These are phyloP conservation scores for Wickerhamiella azyma DNA, from an alignment of 805 yeast species.

Conservation along the genomic window DNA sequence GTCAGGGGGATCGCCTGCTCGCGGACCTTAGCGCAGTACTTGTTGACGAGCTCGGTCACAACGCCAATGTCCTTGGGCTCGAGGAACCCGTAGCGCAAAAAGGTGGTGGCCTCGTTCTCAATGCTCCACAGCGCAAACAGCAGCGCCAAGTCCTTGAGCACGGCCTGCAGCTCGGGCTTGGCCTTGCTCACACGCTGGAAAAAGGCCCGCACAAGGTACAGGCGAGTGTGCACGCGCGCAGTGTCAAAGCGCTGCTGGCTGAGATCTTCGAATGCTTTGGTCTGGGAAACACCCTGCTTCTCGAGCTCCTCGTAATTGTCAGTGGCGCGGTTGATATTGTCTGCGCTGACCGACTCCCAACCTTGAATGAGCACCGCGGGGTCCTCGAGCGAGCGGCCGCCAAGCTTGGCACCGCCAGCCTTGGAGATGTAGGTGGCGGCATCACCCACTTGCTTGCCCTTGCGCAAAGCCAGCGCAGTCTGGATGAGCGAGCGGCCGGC, in stretches of 20 bases:
- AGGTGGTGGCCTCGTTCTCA: slow-evolving; percentile 56
- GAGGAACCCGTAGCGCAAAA: slow-evolving; percentile 48
- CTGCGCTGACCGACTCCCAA: slow-evolving; percentile 27
- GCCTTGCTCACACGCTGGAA: slow-evolving; percentile 13
- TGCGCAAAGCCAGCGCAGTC: slow-evolving; percentile 29
- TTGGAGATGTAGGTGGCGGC: slow-evolving; percentile 22
- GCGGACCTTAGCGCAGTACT: slow-evolving; percentile 38
- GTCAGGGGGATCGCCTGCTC: slow-evolving; percentile 61
- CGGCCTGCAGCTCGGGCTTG: slow-evolving; percentile 9
- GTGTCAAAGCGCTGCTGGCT: slow-evolving; percentile 30
- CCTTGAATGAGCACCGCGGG: slow-evolving; percentile 24
- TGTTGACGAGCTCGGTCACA: slow-evolving; percentile 32
- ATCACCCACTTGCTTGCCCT: slow-evolving; percentile 35
- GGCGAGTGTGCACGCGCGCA: slow-evolving; percentile 29
- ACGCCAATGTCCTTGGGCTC: slow-evolving; percentile 33
- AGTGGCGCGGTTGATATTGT: slow-evolving; percentile 25
- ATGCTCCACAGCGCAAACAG: slow-evolving; percentile 47
- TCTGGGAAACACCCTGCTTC: slow-evolving; percentile 18
- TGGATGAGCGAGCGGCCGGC: slow-evolving; percentile 68
- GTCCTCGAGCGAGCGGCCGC: slow-evolving; percentile 19
- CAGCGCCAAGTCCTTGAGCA: slow-evolving; percentile 14
- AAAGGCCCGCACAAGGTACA: slow-evolving; percentile 26
- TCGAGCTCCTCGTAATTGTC: slow-evolving; percentile 19
- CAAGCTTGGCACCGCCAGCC: slow-evolving; percentile 11
- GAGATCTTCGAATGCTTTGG: slow-evolving; percentile 28